Conservation (phyloP, 1,139 yeast genomes). For the Kodamaea sp. region DNA sequence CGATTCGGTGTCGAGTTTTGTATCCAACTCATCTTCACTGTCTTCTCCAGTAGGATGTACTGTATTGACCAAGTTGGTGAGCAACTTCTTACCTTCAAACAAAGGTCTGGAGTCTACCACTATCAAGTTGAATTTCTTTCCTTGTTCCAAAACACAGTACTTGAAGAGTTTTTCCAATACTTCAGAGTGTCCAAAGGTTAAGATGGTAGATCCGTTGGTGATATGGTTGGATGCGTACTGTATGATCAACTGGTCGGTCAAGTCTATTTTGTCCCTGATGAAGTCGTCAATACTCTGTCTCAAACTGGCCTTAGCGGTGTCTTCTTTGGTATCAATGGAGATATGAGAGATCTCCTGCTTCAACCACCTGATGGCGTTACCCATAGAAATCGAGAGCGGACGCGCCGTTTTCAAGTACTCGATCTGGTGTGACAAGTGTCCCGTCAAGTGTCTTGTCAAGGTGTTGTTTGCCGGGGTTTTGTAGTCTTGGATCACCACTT, state of each 20-base stretch:
- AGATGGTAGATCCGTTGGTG: slow-evolving; percentile 71
- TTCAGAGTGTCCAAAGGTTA: slow-evolving; percentile 87
- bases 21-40: slow-evolving; percentile 25
- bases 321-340: slow-evolving; percentile 70
- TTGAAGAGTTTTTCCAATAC: slow-evolving; percentile 78
- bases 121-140: slow-evolving; percentile 73
- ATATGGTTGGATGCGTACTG: slow-evolving; percentile 81
- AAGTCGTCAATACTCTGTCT: slow-evolving; percentile 74
- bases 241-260: slow-evolving; percentile 81
- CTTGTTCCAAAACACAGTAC: slow-evolving; percentile 61
- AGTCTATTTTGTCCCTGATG: slow-evolving; percentile 80
- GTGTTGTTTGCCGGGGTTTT: slow-evolving; percentile 84
- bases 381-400: slow-evolving; percentile 93
- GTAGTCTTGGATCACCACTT: slow-evolving; percentile 76
- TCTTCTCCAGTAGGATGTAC: slow-evolving; percentile 14
- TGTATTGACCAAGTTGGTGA: slow-evolving; percentile 55
- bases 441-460: slow-evolving; percentile 83
- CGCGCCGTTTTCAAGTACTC: slow-evolving; percentile 90
- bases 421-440: slow-evolving; percentile 89
- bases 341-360: slow-evolving; percentile 88
- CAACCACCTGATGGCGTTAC: slow-evolving; percentile 95
- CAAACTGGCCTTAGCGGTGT: slow-evolving; percentile 68
- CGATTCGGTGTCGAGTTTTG: background rate
- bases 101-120: slow-evolving; percentile 95
- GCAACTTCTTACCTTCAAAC: slow-evolving; percentile 85